Conservation (phyloP, 2,329 filamentous ascomycete species). For the Cladophialophora chaetospira region DNA sequence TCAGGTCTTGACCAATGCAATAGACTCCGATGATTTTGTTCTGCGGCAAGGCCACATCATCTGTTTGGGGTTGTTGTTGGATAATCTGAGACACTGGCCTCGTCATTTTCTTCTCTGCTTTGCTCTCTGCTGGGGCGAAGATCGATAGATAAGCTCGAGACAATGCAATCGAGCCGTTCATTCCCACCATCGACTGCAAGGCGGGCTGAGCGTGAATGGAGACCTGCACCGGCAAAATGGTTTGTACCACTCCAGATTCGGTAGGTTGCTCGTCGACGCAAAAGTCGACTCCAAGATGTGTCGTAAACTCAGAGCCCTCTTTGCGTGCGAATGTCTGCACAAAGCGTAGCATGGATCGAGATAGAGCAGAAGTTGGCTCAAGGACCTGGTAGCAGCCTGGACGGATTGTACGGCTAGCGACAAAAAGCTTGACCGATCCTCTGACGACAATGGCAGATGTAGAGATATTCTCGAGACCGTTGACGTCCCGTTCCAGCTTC, state of each 20-base stretch:
- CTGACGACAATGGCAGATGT: slow-evolving; percentile 68
- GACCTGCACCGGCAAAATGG: slow-evolving; percentile 68
- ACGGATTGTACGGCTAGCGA: slow-evolving; percentile 63
- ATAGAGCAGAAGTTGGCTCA: slow-evolving; percentile 55
- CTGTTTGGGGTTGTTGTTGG: slow-evolving; percentile 15
- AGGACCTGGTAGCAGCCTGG: slow-evolving; percentile 65
- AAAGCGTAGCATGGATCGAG: slow-evolving; percentile 63
- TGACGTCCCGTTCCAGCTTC: slow-evolving; percentile 70
- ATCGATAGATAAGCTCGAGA: slow-evolving; percentile 54
- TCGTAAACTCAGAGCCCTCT: slow-evolving; percentile 57
- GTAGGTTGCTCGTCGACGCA: slow-evolving; percentile 57
- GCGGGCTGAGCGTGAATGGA: slow-evolving; percentile 70
- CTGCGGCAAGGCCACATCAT: slow-evolving; percentile 3
- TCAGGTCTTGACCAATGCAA: slow-evolving; percentile 67
- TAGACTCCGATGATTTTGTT: slow-evolving; percentile 48
- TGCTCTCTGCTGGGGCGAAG: slow-evolving; percentile 34
- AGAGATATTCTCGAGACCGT: slow-evolving; percentile 63
- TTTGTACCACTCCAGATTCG: slow-evolving; percentile 35
- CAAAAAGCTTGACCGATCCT: slow-evolving; percentile 66
- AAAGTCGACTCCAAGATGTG: slow-evolving; percentile 74
- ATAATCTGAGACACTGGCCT: slow-evolving; percentile 2
- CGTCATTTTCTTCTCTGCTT: slow-evolving; percentile 21
- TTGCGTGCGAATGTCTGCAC: slow-evolving; percentile 19
- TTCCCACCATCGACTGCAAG: slow-evolving; percentile 58
- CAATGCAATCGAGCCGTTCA: slow-evolving; percentile 42